Evolutionary conservation across 2,329 filamentous ascomycete genomes (phyloP).

Genomic region (Claviceps africana): DNA sequence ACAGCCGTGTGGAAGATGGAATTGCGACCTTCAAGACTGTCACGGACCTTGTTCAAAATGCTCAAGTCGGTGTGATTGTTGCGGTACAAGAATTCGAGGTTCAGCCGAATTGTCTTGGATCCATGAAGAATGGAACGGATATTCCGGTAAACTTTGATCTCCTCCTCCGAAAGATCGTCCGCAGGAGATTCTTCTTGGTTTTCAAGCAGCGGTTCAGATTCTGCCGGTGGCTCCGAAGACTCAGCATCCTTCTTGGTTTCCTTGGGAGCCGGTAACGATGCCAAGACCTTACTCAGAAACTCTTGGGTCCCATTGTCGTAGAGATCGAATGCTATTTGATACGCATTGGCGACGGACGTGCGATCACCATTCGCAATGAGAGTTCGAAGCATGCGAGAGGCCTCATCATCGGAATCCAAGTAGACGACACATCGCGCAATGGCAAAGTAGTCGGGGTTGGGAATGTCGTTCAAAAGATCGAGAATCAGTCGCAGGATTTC

Average conservation of each 20-base stretch:
- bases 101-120: conserved; percentile 85
- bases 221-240: conserved; percentile 27
- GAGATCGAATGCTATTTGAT: conserved; percentile 94
- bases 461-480: conserved; percentile 87
- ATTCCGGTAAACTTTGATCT: conserved; percentile 44
- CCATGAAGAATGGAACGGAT: conserved; percentile 64
- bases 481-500: conserved; percentile 84
- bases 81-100: conserved; percentile 90
- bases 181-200: conserved; percentile 43
- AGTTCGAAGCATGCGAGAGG: conserved; percentile 69
- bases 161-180: conserved; percentile 34
- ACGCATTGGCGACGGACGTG: conserved; percentile 71
- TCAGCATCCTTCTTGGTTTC: conserved; percentile 29
- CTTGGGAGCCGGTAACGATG: conserved; percentile 53
- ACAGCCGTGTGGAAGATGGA: conserved; percentile 98
- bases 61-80: conserved; percentile 87
- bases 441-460: conserved; percentile 89
- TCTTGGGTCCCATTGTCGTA: conserved; percentile 98
- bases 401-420: conserved; percentile 80
- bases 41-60: conserved; percentile 90
- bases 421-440: conserved; percentile 98
- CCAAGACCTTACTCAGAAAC: conserved; percentile 80
- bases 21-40: conserved; percentile 88
- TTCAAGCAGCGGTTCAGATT: conserved; percentile 35
- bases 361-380: conserved; percentile 69